Conservation (phyloP, 148 eudicot genomes). For the Camellia japonica region DNA sequence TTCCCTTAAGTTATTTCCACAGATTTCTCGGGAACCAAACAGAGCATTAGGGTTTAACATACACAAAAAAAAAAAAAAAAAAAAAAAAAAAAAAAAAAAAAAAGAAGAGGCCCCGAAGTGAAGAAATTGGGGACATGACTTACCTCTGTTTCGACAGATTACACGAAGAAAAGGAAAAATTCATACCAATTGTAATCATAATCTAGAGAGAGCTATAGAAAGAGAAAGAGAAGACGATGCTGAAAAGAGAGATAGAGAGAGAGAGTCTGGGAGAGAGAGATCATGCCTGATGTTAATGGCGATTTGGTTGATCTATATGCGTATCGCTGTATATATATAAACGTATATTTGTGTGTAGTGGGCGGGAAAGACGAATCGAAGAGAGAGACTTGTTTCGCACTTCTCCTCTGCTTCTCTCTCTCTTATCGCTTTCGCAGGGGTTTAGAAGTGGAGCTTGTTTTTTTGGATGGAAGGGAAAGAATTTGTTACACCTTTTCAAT, state of each 20-base stretch:
- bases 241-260: neutral
- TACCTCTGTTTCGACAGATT: neutral
- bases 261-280: neutral
- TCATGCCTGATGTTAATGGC: conserved; percentile 13
- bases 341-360: neutral
- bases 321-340: no score
- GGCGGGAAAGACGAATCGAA: neutral
- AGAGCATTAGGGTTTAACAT: conserved; percentile 16
- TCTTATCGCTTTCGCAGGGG: neutral
- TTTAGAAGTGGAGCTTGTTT: no score
- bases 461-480: no score
- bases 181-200: neutral
- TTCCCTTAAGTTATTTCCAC: neutral
- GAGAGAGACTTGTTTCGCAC: neutral
- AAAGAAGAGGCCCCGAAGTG: neutral
- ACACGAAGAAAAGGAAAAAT: neutral
- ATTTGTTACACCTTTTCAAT: no score
- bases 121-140: neutral
- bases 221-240: neutral
- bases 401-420: neutral
- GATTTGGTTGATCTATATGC: neutral
- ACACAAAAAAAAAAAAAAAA: no score
- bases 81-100: no score
- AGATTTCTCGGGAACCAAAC: conserved; percentile 1
- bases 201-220: neutral